Evolutionary conservation across 179 eudicot species (phyloP), one percentile per base, ranked within the genome.

Genomic region (Monotropa hypopitys): DNA sequence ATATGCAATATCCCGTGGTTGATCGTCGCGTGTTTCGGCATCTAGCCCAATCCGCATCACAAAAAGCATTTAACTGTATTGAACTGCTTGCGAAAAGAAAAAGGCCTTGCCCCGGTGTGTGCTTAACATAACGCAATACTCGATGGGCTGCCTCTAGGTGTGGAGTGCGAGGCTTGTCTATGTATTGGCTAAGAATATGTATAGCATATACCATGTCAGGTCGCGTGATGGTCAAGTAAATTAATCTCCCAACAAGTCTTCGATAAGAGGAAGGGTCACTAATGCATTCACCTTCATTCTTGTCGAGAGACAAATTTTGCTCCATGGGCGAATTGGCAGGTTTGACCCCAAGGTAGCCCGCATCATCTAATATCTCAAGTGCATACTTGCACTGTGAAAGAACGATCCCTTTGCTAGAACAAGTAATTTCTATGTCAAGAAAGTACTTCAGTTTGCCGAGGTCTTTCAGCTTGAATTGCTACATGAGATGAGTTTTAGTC

Each of bases 141-240:
- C 50, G 70, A 0, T 20, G 10, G 0, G 79, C 76, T 0, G 79
- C 79, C 43, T 78, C 79, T 40, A 57, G 54, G 46, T 82, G 81
- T 3, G 73, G 53, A 5, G 3, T 0, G 5, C 15, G 26, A 3
- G 79, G 84, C 4, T 13, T 16, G 1, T 50, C 47, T 62, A 78
- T 82, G 50, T 43, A 78, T 21, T 78, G 76, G 56, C 73, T 61
- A 0, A 78, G 12, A 0, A 74, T 46, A n/a, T 82, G 81, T 1
- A 82, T 73, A 2, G 8, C 28, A 61, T 82, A 78, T 5, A 40
- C 43, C 8, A 78, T 20, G 9, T 74, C 65, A 0, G 79, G 81
- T 5, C 70, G 18, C 0, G 73, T 82, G 35, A 75, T 59, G 28
- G 81, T 78, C 18, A 78, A 40, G 42, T 78, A 78, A 0, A 73